phyloP scores from a whole-genome alignment of 176 grass and related monocot genomes.

The Bromus sterilis region DNA sequence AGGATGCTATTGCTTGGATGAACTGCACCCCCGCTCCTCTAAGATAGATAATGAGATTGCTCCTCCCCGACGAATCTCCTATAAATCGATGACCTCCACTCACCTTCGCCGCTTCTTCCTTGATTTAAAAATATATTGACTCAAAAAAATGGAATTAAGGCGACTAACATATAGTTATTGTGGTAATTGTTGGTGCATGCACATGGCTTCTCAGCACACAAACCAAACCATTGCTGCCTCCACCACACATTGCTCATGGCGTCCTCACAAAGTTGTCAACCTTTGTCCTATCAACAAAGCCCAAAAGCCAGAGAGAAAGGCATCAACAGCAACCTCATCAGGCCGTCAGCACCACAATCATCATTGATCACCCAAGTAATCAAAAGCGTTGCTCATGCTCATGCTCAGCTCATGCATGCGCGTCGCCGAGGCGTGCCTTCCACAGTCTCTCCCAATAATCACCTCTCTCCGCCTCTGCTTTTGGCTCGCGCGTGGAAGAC shows the following conservation, averaged over 20 bases:
- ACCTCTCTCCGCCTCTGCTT: neutral
- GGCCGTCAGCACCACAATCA: neutral
- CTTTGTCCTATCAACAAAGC: conserved; percentile 21
- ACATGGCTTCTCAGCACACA: neutral
- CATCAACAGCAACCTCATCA: neutral
- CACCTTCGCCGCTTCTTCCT: too few relatives aligned
- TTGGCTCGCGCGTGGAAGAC: neutral
- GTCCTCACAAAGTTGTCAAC: neutral
- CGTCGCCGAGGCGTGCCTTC: conserved; percentile 21
- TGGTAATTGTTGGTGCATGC: neutral
- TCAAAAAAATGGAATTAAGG: too few relatives aligned
- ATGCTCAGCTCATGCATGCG: neutral
- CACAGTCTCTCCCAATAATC: conserved; percentile 14
- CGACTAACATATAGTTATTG: too few relatives aligned
- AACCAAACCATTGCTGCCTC: neutral
- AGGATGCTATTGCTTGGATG: too few relatives aligned
- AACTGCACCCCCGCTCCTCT: too few relatives aligned
- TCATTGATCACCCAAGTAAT: neutral
- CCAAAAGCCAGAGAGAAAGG: neutral
- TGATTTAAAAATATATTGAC: too few relatives aligned
- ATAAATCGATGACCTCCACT: too few relatives aligned
- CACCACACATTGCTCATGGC: neutral
- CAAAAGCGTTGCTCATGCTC: neutral
- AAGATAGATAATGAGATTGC: too few relatives aligned
- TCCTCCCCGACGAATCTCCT: too few relatives aligned